Base-by-base conservation (phyloP, 2,329 filamentous ascomycete species). In the Tolypocladium cylindrosporum region DNA sequence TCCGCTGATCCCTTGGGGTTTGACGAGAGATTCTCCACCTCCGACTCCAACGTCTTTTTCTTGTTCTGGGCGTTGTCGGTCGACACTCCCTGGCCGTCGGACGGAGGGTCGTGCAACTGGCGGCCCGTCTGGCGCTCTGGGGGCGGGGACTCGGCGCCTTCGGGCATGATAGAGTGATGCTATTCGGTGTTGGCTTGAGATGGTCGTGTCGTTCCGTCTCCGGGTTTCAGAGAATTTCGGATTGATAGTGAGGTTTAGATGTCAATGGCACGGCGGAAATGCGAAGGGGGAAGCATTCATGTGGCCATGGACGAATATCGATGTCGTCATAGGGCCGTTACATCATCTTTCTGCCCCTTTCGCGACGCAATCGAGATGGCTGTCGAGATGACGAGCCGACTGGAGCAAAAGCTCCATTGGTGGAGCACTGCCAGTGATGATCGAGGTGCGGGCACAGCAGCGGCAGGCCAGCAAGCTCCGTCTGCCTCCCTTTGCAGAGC, bases 91-190 rank as follows among this genome's bases (percentile, higher is more conserved):
- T 85, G 79, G 58, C 84, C 83, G 0, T 77, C 74, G n/a, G 72
- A 82, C 2, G 84, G 78, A 14, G 80, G 68, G 9, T 82, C 82
- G 62, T 82, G 75, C 59, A 83, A 73, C 75, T 94, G 90, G 57
- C 77, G 73, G 60, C 82, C 86, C 42, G 79, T 75, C 74, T 90
- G 89, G 64, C 72, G 69, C 75, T 89, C 85, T 36, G 89, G 89
- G 56, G 85, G 76, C 61, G 91, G 91, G 39, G 91, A 96, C 75
- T 96, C 82, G 69, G 86, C 86, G 71, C 89, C 88, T 73, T 82
- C 74, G 68, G 88, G 86, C 88, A 91, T 90, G 67, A 63, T 85
- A 63, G 60, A 21, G 27, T 65, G 67, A 63, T 71, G 62, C n/a
- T 2, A 10, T 64, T 60, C 55, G 60, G 55, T 55, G 56, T 61